Percentiles rank a stretch among this genome's conserved stretches.
These are phyloP conservation scores for Colletotrichum tamarilloi DNA, from an alignment of 2,329 filamentous ascomycete species.

Conservation along the genomic window DNA sequence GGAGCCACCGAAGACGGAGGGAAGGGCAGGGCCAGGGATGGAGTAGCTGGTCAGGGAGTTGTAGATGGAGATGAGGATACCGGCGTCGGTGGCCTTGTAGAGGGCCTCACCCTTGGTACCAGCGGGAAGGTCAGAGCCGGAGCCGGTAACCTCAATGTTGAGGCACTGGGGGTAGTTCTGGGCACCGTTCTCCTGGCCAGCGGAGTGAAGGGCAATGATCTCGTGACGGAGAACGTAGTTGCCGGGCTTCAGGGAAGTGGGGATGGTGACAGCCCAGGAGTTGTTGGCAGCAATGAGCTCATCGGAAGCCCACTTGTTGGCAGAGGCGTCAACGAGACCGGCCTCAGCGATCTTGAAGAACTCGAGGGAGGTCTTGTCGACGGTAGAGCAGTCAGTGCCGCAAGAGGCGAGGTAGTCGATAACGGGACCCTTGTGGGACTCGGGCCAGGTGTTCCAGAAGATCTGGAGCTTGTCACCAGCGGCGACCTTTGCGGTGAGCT, in stretches of 20 bases:
- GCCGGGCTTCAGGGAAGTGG: constrained; percentile 57
- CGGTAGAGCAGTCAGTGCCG: constrained; percentile 62
- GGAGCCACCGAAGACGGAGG: constrained; percentile 13
- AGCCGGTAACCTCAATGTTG: constrained; percentile 58
- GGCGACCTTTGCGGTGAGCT: constrained; percentile 56
- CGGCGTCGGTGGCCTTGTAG: constrained; percentile 48
- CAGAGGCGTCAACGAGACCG: constrained; percentile 53
- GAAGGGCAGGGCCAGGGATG: constrained; percentile 45
- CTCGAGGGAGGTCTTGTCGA: constrained; percentile 61
- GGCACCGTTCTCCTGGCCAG: constrained; percentile 51
- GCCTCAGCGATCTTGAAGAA: constrained; percentile 70
- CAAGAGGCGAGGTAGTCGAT: constrained; percentile 70
- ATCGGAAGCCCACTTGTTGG: constrained; percentile 67
- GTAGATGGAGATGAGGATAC: constrained; percentile 50
- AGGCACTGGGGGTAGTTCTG: constrained; percentile 66
- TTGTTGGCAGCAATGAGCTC: constrained; percentile 58
- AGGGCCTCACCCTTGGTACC: constrained; percentile 48
- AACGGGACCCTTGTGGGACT: constrained; percentile 70
- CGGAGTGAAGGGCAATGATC: constrained; percentile 66
- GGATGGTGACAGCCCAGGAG: constrained; percentile 60
- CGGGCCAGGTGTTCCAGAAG: constrained; percentile 75
- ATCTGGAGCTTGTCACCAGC: constrained; percentile 70
- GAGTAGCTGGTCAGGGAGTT: constrained; percentile 41
- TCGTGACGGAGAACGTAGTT: constrained; percentile 67
- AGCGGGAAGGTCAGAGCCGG: constrained; percentile 43